Evolutionary conservation across 305 asterid genomes (phyloP), one percentile per base, ranked within the genome.

Genomic region (Solanum hybrid): DNA sequence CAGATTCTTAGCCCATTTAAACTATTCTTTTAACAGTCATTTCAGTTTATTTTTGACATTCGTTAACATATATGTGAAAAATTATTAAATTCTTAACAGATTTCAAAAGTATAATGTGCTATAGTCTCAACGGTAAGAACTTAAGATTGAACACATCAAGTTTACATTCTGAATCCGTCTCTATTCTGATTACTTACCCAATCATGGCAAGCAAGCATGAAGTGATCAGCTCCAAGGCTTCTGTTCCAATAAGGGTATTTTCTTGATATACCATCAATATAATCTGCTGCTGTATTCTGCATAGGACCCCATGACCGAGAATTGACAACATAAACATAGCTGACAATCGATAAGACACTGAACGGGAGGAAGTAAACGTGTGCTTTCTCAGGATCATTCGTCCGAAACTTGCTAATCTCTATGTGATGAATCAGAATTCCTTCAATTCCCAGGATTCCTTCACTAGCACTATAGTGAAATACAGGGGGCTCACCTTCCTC

Each of bases 161-260:
- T 40, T 81, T 40, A 81, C 9, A 14, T 40, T 81, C 37, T 40
- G 14, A 82, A 17, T 17, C 24, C 9, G 29, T 12, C 29, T 77
- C 45, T 77, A 19, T 19, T 2, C 5, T 5, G 0, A 34, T 27
- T 31, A 17, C 75, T 51, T 90, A 94, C 97, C 98, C 98, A 95
- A 90, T 95, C 97, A 66, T 95, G 97, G 89, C 96, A 95, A 81
- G 97, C 97, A n/a, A 95, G 91, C 91, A 95, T 89, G 95, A 95
- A 95, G 93, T 95, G 97, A 81, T 95, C 97, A 26, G 88, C 93
- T 4, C 97, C 97, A 2, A 71, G 90, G 79, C 97, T 94, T 69
- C 95, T 93, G 51, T 95, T 95, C 98, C 98, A 95, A 71, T 90
- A 95, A 56, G 98, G 95, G 36, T 95, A 92, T 79, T 91, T 91